Base-by-base conservation (phyloP, 495 filamentous ascomycete species). In the Penicillium paradoxum region DNA sequence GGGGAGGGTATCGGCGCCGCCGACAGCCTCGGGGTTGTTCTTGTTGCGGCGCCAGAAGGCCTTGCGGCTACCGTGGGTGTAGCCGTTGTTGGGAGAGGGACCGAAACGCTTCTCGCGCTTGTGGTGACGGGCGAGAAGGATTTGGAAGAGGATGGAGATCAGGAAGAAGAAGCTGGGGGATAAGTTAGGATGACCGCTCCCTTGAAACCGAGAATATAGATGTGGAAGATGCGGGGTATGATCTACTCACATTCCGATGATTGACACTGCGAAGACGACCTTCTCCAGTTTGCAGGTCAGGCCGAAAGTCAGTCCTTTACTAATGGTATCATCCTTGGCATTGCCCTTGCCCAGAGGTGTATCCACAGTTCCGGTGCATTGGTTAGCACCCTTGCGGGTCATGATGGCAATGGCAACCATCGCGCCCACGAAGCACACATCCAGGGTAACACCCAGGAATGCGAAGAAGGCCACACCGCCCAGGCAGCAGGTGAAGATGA, bases 31-130 rank as follows among this genome's bases (percentile, higher is more conserved):
- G 36, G 64, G 64, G 58, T 58, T 65, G 48, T 71, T 67, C 67
- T 73, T 73, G 58, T 71, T 77, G 55, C 69, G 71, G 49, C 69
- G 70, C 74, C 78, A 84, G 70, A 57, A 64, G 32, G 71, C 65
- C 24, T 70, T 76, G 54, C 76, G 76, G 46, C 71, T 81, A 46
- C 88, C 89, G 24, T 79, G 82, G 17, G 87, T 90, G 73, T 91
- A 91, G 65, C 81, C 76, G 76, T 91, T 92, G 45, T 79, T 75
- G 7, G 89, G 88, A 54, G 81, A 79, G 21, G 90, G 88, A 33
- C 87, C 89, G 73, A 84, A 90, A 44, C 85, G 82, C 69, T 86
- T 86, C 73, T 93, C 87, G 62, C 85, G 84, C 62, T 83, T 80
- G 71, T 86, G 86, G 66, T 89, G 75, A 51, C 84, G 84, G 59